Evolutionary conservation across 2,329 filamentous ascomycete species (phyloP).

Genomic region (Pestalotiopsis fici): DNA sequence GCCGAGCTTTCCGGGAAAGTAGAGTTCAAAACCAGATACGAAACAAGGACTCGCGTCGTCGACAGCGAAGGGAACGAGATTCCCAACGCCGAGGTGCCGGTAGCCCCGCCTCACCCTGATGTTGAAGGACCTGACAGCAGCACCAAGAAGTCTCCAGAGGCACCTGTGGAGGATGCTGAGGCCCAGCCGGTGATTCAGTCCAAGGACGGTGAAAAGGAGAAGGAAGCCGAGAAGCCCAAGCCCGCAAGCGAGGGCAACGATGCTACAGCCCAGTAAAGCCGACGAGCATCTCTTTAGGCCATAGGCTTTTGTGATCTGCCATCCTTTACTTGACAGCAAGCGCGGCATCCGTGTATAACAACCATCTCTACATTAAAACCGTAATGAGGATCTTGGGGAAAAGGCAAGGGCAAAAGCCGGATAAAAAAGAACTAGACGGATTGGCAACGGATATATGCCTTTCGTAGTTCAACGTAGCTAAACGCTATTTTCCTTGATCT

Average conservation of each 20-base stretch:
- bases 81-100: slow-evolving; percentile 37
- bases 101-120: slow-evolving; percentile 62
- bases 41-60: slow-evolving; percentile 86
- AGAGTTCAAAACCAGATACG: slow-evolving; percentile 92
- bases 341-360: not conserved
- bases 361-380: not conserved
- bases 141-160: slow-evolving; percentile 41
- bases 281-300: not conserved
- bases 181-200: slow-evolving; percentile 46
- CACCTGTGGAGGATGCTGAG: slow-evolving; percentile 33
- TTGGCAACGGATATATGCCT: not conserved
- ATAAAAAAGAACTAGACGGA: not conserved
- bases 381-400: slow-evolving; percentile 9
- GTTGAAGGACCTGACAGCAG: slow-evolving; percentile 62
- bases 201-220: slow-evolving; percentile 61
- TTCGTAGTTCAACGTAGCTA: not conserved
- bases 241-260: slow-evolving; percentile 65
- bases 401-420: not conserved
- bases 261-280: slow-evolving; percentile 37
- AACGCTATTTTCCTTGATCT: slow-evolving; percentile 5
- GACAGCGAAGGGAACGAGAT: slow-evolving; percentile 81
- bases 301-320: not conserved
- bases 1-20: slow-evolving; percentile 86
- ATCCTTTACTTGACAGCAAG: not conserved
- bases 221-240: slow-evolving; percentile 56